Evolutionary conservation across 2,329 filamentous ascomycete genomes (phyloP), one percentile per base, ranked within the genome.

Genomic region (Epichloe baconii): DNA sequence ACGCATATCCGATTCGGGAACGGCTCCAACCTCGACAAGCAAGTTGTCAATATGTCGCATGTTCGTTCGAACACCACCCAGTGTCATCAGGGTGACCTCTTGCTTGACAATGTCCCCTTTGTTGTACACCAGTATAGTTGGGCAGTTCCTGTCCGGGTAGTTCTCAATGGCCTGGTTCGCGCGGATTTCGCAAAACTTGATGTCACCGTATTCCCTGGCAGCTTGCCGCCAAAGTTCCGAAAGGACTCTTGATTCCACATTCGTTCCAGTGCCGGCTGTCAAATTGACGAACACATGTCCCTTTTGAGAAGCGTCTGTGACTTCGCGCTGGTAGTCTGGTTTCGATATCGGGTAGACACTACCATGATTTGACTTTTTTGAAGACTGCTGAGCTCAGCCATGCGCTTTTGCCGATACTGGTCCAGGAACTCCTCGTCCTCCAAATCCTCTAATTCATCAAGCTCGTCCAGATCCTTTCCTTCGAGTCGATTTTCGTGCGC

Each of bases 151-250:
- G 61, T 97, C 93, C 2, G 93, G 93, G 67, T 98, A 98, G 41
- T 88, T 88, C 66, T 97, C 93, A 59, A 98, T 96, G 52, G 93
- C 95, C 71, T 96, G 81, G 63, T 88, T 83, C 6, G 84, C 93
- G 59, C 84, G 80, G 59, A 98, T 97, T 71, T 97, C 88, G 66
- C 91, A 97, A 69, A 98, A 98, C 70, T 98, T 98, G 66, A 98
- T 74, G 57, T 98, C 91, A 19, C 89, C 88, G 63, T 89, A 98
- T 62, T 91, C 88, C 53, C 69, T 71, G 1, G 93, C 91, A 41
- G 93, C 77, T 62, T 89, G 82, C 37, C 84, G 77, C 90, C 91
- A 98, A 19, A 96, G 74, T 63, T 95, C 86, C 1, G 83, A 82
- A 59, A 97, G 70, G 3, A 96, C 74, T 53, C 86, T 79, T 3